Evolutionary conservation across 768 basidiomycete species (phyloP), one percentile per base, ranked within the genome.

Genomic region (Tulasnella sp.): DNA sequence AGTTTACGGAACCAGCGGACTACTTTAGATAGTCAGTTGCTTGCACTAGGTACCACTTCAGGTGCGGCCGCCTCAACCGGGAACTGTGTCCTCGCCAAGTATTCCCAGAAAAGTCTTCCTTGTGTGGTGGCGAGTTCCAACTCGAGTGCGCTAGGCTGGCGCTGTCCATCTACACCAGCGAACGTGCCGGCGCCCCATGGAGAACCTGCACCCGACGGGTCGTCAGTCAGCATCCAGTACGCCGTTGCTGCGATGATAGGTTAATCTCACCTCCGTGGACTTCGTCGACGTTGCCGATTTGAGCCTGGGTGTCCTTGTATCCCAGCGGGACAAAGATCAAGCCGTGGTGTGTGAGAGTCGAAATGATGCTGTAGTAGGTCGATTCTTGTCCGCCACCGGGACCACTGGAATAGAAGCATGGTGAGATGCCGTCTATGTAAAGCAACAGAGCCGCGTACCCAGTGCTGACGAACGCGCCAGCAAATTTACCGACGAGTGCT

Each of bases 161-260:
- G 77, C 5, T 67, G 62, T 3, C 79, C 80, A 51, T 72, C 68
- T 2, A 63, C 35, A 1, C 68, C 59, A 31, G 80, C 74, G 60
- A 76, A 75, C 9, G 82, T 82, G 21, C 82, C 83, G 21, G 86
- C 83, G 40, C 86, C 87, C 78, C 80, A 89, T 19, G 86, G 78
- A 14, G 83, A 83, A 12, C 83, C 83, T 51, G 40, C 46, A 23
- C 64, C 58, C 29, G 67, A 32, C 32, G 65, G 57, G 49, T n/a
- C 23, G 31, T 36, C 53, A 11, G 23, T 25, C 14, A 46, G 43
- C 12, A 15, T 9, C 14, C 12, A 25, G 21, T 23, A 46, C 43
- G 12, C 11, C 43, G 15, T 11, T 12, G 11, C 12, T 11, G 23
- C 11, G 11, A 11, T 11, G 40, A 40, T 23, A 48, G 50, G 57